phyloP scores from a whole-genome alignment of 352 stramenopile species.

The Globisporangium uncinulatum region DNA sequence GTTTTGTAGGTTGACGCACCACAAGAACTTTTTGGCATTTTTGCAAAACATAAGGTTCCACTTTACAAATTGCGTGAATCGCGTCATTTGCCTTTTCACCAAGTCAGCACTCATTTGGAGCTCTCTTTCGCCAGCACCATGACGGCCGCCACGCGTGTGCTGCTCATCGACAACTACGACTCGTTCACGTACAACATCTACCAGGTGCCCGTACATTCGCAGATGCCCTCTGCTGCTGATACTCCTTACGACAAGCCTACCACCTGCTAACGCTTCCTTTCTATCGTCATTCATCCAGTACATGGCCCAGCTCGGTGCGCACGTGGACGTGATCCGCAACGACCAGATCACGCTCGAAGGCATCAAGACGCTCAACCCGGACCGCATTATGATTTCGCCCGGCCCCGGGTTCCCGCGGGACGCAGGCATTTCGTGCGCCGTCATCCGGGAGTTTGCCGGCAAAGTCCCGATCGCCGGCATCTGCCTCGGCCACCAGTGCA shows the following conservation, averaged over 20 bases:
- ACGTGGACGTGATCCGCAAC: slow-evolving; percentile 80
- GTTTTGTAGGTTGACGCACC: too few species aligned
- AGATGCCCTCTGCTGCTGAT: not conserved
- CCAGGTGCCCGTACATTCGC: slow-evolving; percentile 31
- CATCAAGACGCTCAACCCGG: slow-evolving; percentile 64
- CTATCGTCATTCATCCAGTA: slow-evolving; percentile 32
- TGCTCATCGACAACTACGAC: slow-evolving; percentile 90
- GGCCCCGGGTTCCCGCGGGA: slow-evolving; percentile 78
- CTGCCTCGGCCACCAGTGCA: slow-evolving; percentile 79
- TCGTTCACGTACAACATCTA: slow-evolving; percentile 91
- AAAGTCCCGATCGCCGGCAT: slow-evolving; percentile 82
- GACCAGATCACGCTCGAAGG: slow-evolving; percentile 81
- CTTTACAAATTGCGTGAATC: too few species aligned
- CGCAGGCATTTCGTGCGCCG: slow-evolving; percentile 75
- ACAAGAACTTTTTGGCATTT: too few species aligned
- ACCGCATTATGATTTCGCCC: slow-evolving; percentile 87
- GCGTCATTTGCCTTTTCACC: not conserved
- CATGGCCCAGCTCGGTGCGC: slow-evolving; percentile 75
- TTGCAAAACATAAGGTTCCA: too few species aligned
- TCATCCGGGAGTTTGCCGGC: slow-evolving; percentile 77
- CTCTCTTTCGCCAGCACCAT: too few species aligned
- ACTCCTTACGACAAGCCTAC: not conserved
- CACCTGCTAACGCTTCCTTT: not conserved
- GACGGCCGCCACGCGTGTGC: slow-evolving; percentile 51
- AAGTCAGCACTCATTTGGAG: too few species aligned